phyloP scores from a whole-genome alignment of 495 filamentous ascomycete genomes.

The Cetradonia linearis region DNA sequence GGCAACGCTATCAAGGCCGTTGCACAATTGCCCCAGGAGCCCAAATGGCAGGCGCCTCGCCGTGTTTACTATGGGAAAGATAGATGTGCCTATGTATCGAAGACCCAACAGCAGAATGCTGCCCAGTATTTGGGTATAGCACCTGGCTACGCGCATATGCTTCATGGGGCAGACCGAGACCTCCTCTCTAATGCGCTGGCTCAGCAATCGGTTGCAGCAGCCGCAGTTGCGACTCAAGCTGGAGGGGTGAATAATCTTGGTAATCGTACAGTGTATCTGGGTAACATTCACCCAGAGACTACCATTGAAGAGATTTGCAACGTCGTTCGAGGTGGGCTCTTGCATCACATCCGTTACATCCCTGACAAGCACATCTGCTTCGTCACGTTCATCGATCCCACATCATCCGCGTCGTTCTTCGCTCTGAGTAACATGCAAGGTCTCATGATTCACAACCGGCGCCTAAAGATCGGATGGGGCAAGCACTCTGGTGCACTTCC shows the following conservation, averaged over 20 bases:
- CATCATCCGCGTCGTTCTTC: conserved; percentile 95
- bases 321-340: conserved; percentile 80
- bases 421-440: conserved; percentile 94
- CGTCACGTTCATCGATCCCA: conserved; percentile 98
- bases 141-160: conserved; percentile 91
- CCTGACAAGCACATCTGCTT: conserved; percentile 99
- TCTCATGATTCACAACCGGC: conserved; percentile 96
- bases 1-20: conserved; percentile 99
- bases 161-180: conserved; percentile 91
- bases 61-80: conserved; percentile 99
- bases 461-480: conserved; percentile 97
- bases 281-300: conserved; percentile 97
- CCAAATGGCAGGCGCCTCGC: conserved; percentile 90
- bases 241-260: conserved; percentile 95
- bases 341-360: conserved; percentile 98
- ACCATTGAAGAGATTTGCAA: conserved; percentile 99
- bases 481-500: conserved; percentile 97
- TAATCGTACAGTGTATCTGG: conserved; percentile 94
- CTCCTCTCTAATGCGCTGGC: conserved; percentile 91
- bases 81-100: conserved; percentile 94
- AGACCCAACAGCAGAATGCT: conserved; percentile 98
- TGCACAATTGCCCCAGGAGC: conserved; percentile 86
- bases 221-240: conserved; percentile 90
- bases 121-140: conserved; percentile 97
- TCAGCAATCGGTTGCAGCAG: conserved; percentile 93